Percentiles rank a stretch among this genome's conserved stretches.
Conservation (phyloP, 352 stramenopile genomes). For the Elongisporangium prolatum region DNA sequence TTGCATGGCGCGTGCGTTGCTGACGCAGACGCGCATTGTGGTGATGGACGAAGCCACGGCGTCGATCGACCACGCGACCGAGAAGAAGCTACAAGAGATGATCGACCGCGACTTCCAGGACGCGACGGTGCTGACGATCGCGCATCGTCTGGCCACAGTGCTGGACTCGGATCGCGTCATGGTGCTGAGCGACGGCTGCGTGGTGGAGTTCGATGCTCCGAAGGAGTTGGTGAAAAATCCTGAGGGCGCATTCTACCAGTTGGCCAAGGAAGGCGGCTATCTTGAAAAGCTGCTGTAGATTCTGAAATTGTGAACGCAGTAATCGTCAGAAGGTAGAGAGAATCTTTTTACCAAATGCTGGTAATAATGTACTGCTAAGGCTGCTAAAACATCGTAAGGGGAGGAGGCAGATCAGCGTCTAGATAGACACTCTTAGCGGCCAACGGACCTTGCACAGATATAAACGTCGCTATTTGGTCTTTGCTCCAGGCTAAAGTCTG, state of each 20-base stretch:
- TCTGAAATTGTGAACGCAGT: too few relatives aligned
- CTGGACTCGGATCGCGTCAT: conserved; percentile 84
- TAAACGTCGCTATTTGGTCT: too few relatives aligned
- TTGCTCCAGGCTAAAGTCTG: too few relatives aligned
- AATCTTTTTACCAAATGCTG: too few relatives aligned
- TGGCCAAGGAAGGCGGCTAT: conserved; percentile 31
- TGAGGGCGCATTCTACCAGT: conserved; percentile 6
- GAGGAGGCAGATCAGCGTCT: too few relatives aligned
- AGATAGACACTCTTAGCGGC: too few relatives aligned
- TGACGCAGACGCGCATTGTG: conserved; percentile 82
- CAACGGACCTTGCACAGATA: too few relatives aligned
- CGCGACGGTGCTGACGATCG: conserved; percentile 92
- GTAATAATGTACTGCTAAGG: too few relatives aligned
- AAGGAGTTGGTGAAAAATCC: conserved; percentile 8
- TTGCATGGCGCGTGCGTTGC: conserved; percentile 87
- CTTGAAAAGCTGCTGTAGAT: too few relatives aligned
- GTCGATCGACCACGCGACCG: conserved; percentile 48
- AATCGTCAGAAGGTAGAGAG: too few relatives aligned
- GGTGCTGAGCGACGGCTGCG: conserved; percentile 77
- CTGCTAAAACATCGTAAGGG: too few relatives aligned
- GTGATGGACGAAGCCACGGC: conserved; percentile 94
- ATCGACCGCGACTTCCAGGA: conserved; percentile 84
- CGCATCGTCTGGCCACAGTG: conserved; percentile 89
- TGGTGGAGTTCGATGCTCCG: conserved; percentile 85
- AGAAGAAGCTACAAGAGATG: conserved; percentile 58